Base-by-base conservation (phyloP, 2,329 filamentous ascomycete genomes). In the Sporothrix curviconia region DNA sequence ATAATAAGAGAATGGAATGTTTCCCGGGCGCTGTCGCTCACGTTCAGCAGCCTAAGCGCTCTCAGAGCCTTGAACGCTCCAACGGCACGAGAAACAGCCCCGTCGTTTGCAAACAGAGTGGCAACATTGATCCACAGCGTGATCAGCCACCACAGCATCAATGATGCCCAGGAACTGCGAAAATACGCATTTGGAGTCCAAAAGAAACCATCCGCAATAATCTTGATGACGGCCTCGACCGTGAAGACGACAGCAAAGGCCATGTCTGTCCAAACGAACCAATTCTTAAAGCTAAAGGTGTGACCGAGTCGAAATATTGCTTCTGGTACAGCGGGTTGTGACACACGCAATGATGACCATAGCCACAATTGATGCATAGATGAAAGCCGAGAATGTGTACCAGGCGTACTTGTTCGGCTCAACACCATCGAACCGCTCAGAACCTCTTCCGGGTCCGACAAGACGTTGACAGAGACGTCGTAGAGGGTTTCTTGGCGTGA, bases 151-250 rank as follows among this genome's bases (percentile, higher is more conserved):
- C 44, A 97, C 72, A 0, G 87, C 90, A 68, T 99, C 94, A 63
- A 99, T 96, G 61, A 96, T 85, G 7, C 94, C 94, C 94, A 99
- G 0, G 92, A 92, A 67, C 92, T 92, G 65, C 94, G 86, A 69
- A 96, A 90, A 69, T 96, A 99, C 3, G 95, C 95, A 71, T 99
- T 96, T 0, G 94, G 94, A 0, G 94, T 96, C 83, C 90, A 97
- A 69, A 96, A 88, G 65, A 96, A 88, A 7, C 94, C 94, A 73
- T 99, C 94, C 0, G 94, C 94, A 65, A 99, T 84, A 56, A 95
- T 85, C 70, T 99, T 99, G 74, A 99, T 92, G 6, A 85, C 67
- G 0, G 92, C 90, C 71, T 99, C 94, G 7, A 89, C 68, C 0
- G 87, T 88, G 73, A 99, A 99, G 14, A 99, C 72, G 1, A 87